Percentiles rank a stretch among this genome's conserved stretches.
Conservation (phyloP, 768 basidiomycete species). For the Suillus decipiens region DNA sequence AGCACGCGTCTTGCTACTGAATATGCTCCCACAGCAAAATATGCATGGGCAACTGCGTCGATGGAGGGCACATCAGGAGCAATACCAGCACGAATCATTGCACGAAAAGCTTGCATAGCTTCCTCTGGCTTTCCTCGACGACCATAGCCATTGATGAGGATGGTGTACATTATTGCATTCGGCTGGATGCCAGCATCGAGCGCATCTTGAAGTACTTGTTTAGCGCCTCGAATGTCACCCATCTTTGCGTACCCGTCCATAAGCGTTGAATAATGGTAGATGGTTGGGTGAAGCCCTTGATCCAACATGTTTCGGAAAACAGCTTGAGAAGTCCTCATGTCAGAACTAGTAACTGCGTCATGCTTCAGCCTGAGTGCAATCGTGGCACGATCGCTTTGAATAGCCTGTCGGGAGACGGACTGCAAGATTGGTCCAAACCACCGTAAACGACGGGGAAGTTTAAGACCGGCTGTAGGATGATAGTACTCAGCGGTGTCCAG, state of each 20-base stretch:
- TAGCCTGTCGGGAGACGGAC: slow-evolving; percentile 46
- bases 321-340: slow-evolving; percentile 51
- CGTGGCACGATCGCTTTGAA: slow-evolving; percentile 58
- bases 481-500: slow-evolving; percentile 35
- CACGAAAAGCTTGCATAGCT: slow-evolving; percentile 57
- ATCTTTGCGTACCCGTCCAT: slow-evolving; percentile 69
- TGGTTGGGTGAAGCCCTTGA: slow-evolving; percentile 70
- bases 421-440: slow-evolving; percentile 44
- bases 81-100: slow-evolving; percentile 63
- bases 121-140: slow-evolving; percentile 54
- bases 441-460: slow-evolving; percentile 32
- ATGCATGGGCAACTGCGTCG: slow-evolving; percentile 70
- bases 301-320: slow-evolving; percentile 61
- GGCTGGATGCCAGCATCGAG: slow-evolving; percentile 51
- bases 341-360: slow-evolving; percentile 54
- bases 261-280: slow-evolving; percentile 71
- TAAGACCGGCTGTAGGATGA: slow-evolving; percentile 53
- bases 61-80: slow-evolving; percentile 71
- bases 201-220: slow-evolving; percentile 55
- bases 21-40: slow-evolving; percentile 57
- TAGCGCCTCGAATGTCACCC: slow-evolving; percentile 62
- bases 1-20: slow-evolving; percentile 54
- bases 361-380: slow-evolving; percentile 64
- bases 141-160: slow-evolving; percentile 72
- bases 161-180: slow-evolving; percentile 73